phyloP scores from a whole-genome alignment of 2,329 filamentous ascomycete genomes.

The Cladophialophora immunda region DNA sequence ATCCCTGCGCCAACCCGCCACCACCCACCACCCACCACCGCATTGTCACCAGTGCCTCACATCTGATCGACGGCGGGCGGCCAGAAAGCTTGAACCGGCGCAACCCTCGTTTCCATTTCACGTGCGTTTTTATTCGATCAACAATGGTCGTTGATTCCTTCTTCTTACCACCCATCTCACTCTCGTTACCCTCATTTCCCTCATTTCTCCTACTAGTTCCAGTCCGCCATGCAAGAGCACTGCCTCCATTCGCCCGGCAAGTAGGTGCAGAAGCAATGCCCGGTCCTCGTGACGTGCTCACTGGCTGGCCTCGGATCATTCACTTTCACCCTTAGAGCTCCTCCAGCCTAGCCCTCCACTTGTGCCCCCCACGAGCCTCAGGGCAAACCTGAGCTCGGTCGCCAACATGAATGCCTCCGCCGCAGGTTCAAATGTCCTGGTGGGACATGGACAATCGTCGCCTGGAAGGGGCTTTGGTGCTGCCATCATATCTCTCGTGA shows the following conservation, averaged over 20 bases:
- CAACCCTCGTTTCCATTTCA: slow-evolving; percentile 24
- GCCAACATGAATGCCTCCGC: slow-evolving; percentile 24
- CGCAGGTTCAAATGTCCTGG: slow-evolving; percentile 5
- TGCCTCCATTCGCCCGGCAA: slow-evolving; percentile 27
- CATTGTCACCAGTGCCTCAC: slow-evolving; percentile 3
- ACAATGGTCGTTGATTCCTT: slow-evolving; percentile 25
- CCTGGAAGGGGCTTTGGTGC: slow-evolving; percentile 28
- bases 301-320: slow-evolving; percentile 28
- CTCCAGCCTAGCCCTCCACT: slow-evolving; percentile 12
- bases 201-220: slow-evolving; percentile 5
- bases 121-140: slow-evolving; percentile 32
- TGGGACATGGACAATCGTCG: slow-evolving; percentile 16
- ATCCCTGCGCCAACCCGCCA: background rate
- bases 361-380: slow-evolving; percentile 22
- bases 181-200: slow-evolving; percentile 1
- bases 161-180: slow-evolving; percentile 15
- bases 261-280: slow-evolving; percentile 26
- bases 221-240: background rate
- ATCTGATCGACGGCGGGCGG: background rate
- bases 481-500: slow-evolving; percentile 46
- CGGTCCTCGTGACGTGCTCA: slow-evolving; percentile 30
- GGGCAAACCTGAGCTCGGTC: slow-evolving; percentile 6
- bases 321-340: slow-evolving; percentile 21
- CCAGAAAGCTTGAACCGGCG: background rate
- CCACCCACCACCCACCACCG: too few species aligned